These are phyloP conservation scores for Hordeum pubiflorum DNA, from an alignment of 202 grass and related monocot genomes.

Conservation along the genomic window DNA sequence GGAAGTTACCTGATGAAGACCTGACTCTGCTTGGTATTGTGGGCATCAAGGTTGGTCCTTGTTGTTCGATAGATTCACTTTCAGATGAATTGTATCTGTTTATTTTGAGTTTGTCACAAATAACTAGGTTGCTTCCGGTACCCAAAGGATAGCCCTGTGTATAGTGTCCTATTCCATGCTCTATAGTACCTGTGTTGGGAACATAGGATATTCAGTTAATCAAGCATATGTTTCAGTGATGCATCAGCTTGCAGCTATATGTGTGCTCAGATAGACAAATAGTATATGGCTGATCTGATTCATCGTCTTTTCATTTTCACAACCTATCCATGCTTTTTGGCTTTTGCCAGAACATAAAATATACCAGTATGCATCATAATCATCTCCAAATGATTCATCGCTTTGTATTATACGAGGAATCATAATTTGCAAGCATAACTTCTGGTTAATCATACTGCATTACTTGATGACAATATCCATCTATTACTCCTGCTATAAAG, in stretches of 20 bases:
- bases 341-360: not conserved
- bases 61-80: conserved; percentile 21
- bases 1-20: conserved; percentile 79
- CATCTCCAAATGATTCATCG: not conserved
- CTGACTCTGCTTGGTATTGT: conserved; percentile 80
- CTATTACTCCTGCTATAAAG: conserved; percentile 10
- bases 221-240: not conserved
- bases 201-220: not conserved
- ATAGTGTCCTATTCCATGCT: not conserved
- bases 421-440: not conserved
- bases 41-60: conserved; percentile 79
- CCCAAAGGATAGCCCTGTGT: not conserved
- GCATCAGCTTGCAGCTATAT: not conserved
- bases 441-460: conserved; percentile 1
- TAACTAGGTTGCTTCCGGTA: not conserved
- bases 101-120: not conserved
- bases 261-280: not conserved
- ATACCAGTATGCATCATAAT: not conserved
- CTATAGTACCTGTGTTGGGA: not conserved
- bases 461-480: conserved; percentile 12
- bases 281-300: not conserved
- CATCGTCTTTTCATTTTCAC: not conserved
- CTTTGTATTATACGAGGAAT: not conserved
- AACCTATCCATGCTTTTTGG: not conserved
- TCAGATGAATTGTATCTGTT: not conserved